These are phyloP conservation scores for Malassezia dermatis DNA, from an alignment of 1,284 basidiomycete genomes.

Conservation along the genomic window DNA sequence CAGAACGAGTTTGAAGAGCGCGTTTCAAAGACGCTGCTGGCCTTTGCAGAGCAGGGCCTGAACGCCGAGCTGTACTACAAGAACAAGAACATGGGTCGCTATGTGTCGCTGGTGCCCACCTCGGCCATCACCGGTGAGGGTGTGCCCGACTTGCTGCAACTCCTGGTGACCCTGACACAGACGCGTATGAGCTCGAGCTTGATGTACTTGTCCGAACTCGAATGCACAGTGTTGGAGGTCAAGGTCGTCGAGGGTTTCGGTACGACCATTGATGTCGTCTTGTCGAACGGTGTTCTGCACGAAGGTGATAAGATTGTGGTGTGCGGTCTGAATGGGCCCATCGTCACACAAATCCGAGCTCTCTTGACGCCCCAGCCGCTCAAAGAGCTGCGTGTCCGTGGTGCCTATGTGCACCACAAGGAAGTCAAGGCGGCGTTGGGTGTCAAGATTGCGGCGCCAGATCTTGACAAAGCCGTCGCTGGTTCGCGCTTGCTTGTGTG, in stretches of 20 bases:
- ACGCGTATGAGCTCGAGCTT: conserved; percentile 92
- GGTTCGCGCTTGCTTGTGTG: conserved; percentile 86
- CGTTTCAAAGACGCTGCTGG: conserved; percentile 70
- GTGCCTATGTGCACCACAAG: conserved; percentile 93
- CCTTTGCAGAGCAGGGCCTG: conserved; percentile 93
- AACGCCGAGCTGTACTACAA: conserved; percentile 94
- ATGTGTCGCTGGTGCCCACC: conserved; percentile 92
- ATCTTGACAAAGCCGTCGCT: conserved; percentile 97
- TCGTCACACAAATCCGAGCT: conserved; percentile 87
- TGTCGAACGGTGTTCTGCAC: conserved; percentile 84
- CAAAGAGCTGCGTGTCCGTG: conserved; percentile 93
- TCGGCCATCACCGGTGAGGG: conserved; percentile 97
- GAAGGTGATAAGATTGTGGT: conserved; percentile 94
- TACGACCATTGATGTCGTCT: conserved; percentile 92
- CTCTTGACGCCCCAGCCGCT: conserved; percentile 92
- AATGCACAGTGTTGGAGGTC: conserved; percentile 98
- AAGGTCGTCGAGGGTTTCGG: conserved; percentile 98
- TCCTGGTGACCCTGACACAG: conserved; percentile 92
- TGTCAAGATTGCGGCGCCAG: conserved; percentile 89
- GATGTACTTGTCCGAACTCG: conserved; percentile 96
- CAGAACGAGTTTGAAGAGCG: conserved; percentile 90
- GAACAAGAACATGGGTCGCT: conserved; percentile 87
- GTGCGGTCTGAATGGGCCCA: conserved; percentile 93
- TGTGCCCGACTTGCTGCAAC: conserved; percentile 98
- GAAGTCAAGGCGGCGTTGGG: conserved; percentile 95